phyloP scores from a whole-genome alignment of 1,139 yeast genomes.

The Hansenula sp. region DNA sequence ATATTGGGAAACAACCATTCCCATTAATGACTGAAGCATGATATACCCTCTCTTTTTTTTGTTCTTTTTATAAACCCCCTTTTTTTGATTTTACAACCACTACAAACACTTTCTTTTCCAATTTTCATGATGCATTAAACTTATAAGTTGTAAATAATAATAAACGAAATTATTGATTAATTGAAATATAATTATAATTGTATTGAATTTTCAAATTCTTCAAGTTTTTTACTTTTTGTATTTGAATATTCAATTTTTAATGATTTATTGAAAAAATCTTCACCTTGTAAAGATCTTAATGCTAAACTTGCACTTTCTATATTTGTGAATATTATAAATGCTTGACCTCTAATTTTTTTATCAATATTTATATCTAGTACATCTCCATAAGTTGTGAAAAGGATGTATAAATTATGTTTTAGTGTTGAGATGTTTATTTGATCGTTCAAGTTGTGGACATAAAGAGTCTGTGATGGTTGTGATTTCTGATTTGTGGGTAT shows the following conservation, averaged over 20 bases:
- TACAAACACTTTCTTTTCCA: too few species aligned
- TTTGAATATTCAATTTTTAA: slow-evolving; percentile 46
- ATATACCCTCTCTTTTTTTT: background rate
- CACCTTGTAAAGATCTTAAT: slow-evolving; percentile 41
- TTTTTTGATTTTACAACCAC: background rate
- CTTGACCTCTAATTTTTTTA: slow-evolving; percentile 66
- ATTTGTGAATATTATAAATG: slow-evolving; percentile 58
- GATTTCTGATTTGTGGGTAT: background rate
- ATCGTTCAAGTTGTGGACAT: slow-evolving; percentile 63
- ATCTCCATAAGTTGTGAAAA: slow-evolving; percentile 68
- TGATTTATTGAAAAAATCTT: slow-evolving; percentile 51
- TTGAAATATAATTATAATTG: too few species aligned
- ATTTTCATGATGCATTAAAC: background rate
- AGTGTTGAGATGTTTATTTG: slow-evolving; percentile 44
- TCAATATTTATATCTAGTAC: slow-evolving; percentile 51
- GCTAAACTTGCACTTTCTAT: slow-evolving; percentile 51
- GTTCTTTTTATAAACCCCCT: background rate
- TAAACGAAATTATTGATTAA: too few species aligned
- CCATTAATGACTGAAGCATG: slow-evolving; percentile 23
- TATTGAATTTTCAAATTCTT: slow-evolving; percentile 5
- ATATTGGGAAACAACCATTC: slow-evolving; percentile 21
- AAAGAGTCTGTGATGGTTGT: slow-evolving; percentile 39
- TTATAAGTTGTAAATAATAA: slow-evolving; percentile 5
- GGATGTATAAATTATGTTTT: slow-evolving; percentile 51
- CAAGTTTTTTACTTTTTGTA: slow-evolving; percentile 29